Evolutionary conservation across 345 rosid species (phyloP).

Genomic region (Eucalyptus curtisii): DNA sequence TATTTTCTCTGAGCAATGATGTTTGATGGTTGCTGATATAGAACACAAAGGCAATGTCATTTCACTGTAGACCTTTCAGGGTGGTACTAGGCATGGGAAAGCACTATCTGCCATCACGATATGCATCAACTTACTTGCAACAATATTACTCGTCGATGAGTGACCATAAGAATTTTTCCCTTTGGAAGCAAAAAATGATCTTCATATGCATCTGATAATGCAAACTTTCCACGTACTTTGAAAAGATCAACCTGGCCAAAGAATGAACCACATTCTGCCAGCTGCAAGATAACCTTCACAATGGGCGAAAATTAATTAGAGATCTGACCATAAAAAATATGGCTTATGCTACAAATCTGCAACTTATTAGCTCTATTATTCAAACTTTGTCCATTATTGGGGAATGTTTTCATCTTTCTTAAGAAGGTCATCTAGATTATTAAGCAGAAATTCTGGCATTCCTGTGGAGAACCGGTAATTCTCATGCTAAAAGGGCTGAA

Average conservation of each 20-base stretch:
- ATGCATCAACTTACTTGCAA: constrained; percentile 52
- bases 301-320: background rate
- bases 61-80: background rate
- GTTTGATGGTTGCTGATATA: constrained; percentile 71
- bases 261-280: constrained; percentile 90
- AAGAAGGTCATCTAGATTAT: background rate
- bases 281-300: constrained; percentile 80
- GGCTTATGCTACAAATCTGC: background rate
- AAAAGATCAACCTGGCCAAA: constrained; percentile 95
- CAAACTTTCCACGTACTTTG: constrained; percentile 97
- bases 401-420: background rate
- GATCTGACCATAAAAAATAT: background rate
- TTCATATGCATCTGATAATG: constrained; percentile 94
- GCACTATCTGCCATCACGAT: background rate
- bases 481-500: background rate
- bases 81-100: background rate
- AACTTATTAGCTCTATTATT: background rate
- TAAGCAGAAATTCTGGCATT: background rate
- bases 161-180: constrained; percentile 61
- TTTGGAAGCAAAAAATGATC: constrained; percentile 82
- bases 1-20: constrained; percentile 83
- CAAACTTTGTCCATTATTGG: background rate
- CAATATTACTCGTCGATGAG: constrained; percentile 75
- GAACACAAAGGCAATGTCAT: background rate
- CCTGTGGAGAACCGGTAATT: background rate